Evolutionary conservation across 2,329 filamentous ascomycete genomes (phyloP).

Genomic region (Diplodia seriata): DNA sequence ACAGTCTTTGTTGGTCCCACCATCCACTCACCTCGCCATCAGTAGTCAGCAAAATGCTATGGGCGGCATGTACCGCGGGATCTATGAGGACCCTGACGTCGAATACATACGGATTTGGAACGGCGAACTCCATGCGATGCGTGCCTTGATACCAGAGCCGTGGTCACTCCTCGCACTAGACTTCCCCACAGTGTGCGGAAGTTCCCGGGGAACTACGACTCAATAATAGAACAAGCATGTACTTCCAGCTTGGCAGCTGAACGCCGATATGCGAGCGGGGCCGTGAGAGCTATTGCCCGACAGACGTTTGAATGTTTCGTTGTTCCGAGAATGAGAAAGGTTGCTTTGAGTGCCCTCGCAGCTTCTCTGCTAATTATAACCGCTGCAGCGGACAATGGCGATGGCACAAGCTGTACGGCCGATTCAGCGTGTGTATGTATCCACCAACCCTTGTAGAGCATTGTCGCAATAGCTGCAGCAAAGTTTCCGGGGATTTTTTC

Average conservation of each 20-base stretch:
- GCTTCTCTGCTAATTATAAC: background rate
- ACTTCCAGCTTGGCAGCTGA: background rate
- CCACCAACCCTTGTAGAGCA: background rate
- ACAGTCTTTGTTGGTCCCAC: background rate
- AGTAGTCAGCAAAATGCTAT: background rate
- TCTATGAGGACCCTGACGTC: background rate
- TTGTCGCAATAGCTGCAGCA: background rate
- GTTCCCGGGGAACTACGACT: background rate
- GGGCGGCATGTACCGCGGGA: background rate
- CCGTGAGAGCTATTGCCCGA: background rate
- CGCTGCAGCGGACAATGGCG: background rate
- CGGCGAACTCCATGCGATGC: background rate
- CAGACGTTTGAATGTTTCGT: background rate
- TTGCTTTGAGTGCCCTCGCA: background rate
- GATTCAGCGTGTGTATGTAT: background rate
- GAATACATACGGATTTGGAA: background rate
- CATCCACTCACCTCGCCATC: background rate
- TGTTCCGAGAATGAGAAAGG: background rate
- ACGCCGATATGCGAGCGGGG: background rate
- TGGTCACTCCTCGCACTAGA: background rate
- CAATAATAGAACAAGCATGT: background rate
- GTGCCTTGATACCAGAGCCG: slow-evolving; percentile 1
- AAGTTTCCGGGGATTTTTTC: background rate
- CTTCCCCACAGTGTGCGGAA: background rate
- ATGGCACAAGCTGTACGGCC: background rate